A percentile compares a stretch with the other conserved stretches of the same genome.
Conservation (phyloP, 805 yeast species). For the Komagataella kurtzmanii region DNA sequence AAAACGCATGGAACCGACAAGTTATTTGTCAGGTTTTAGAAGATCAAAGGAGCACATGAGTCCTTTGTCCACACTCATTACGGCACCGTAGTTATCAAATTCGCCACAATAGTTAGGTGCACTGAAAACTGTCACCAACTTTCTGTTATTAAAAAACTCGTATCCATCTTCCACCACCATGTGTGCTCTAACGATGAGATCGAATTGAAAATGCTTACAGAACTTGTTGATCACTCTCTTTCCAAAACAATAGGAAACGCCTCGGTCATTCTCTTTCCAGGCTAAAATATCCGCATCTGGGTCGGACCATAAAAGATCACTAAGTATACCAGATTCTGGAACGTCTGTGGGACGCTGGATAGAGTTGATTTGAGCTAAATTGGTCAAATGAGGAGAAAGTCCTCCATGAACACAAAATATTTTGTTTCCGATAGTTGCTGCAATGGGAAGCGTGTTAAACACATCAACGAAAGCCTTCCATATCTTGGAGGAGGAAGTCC, state of each 20-base stretch:
- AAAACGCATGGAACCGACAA: background rate
- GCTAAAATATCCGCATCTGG: constrained; percentile 46
- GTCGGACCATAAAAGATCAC: constrained; percentile 76
- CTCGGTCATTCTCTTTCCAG: constrained; percentile 78
- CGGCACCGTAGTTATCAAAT: constrained; percentile 70
- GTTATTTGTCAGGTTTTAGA: constrained; percentile 32
- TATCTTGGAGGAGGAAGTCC: constrained; percentile 24
- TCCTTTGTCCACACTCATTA: constrained; percentile 57
- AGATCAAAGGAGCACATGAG: constrained; percentile 62
- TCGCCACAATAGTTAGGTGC: constrained; percentile 84
- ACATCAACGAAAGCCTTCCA: constrained; percentile 44
- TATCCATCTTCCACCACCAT: constrained; percentile 89
- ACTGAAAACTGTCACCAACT: constrained; percentile 64
- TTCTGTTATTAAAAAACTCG: constrained; percentile 64
- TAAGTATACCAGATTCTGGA: constrained; percentile 66
- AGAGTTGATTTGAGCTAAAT: constrained; percentile 53
- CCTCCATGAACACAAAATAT: constrained; percentile 61
- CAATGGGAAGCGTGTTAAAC: constrained; percentile 44
- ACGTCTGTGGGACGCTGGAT: constrained; percentile 75
- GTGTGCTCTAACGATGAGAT: constrained; percentile 70
- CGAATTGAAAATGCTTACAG: constrained; percentile 53
- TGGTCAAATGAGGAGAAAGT: constrained; percentile 55
- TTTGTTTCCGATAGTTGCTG: constrained; percentile 47
- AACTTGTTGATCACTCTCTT: constrained; percentile 62
- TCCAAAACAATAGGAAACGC: constrained; percentile 70